A percentile compares a stretch with the other conserved stretches of the same genome.
phyloP scores from a whole-genome alignment of 2,329 filamentous ascomycete species.

The Beauveria sp. region DNA sequence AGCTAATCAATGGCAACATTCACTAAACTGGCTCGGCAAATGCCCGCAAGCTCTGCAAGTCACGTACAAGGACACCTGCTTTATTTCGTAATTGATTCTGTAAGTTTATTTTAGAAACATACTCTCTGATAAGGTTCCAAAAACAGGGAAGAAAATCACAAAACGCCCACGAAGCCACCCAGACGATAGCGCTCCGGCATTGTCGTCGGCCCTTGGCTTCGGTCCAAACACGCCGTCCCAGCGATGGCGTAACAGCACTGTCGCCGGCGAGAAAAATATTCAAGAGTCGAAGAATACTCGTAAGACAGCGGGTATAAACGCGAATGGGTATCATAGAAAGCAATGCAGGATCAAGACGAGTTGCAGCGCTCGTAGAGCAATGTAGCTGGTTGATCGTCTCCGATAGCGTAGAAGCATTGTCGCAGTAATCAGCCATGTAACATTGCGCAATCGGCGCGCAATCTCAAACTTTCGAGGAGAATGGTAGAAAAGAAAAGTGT shows the following conservation, averaged over 20 bases:
- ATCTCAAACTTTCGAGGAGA: neutral
- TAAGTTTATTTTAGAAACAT: neutral
- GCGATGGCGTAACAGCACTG: slow-evolving; percentile 49
- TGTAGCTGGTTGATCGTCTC: neutral
- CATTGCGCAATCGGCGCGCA: neutral
- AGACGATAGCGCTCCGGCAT: slow-evolving; percentile 47
- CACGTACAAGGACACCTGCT: neutral
- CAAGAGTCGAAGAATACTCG: slow-evolving; percentile 23
- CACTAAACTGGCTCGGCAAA: neutral
- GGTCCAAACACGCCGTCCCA: slow-evolving; percentile 46
- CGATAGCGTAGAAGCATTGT: slow-evolving; percentile 52
- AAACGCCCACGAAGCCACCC: slow-evolving; percentile 40
- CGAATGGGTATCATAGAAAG: slow-evolving; percentile 36
- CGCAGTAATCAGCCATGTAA: slow-evolving; percentile 18
- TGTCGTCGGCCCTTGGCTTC: slow-evolving; percentile 38
- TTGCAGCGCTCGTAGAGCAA: neutral
- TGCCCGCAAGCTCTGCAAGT: neutral
- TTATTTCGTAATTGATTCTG: neutral
- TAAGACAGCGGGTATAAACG: slow-evolving; percentile 37
- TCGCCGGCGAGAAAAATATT: slow-evolving; percentile 39
- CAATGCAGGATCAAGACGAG: slow-evolving; percentile 15
- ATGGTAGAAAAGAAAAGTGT: slow-evolving; percentile 22
- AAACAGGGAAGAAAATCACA: slow-evolving; percentile 13
- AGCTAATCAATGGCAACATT: neutral
- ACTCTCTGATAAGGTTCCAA: neutral